A percentile compares a stretch with the other conserved stretches of the same genome.
Conservation (phyloP, 352 stramenopile genomes). For the Thalassiosira ordinaria region DNA sequence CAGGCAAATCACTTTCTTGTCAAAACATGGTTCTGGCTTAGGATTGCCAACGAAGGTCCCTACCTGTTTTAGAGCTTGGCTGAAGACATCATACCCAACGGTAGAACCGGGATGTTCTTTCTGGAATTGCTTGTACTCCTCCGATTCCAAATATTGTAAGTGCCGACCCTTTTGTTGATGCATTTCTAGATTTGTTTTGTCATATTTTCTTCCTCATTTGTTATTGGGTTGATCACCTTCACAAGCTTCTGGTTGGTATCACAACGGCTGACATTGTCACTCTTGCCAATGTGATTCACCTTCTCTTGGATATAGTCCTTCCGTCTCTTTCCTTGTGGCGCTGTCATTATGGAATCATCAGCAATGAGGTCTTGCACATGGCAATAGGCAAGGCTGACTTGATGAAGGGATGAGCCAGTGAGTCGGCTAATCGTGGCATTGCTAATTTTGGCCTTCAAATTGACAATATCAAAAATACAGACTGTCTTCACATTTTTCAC, state of each 20-base stretch:
- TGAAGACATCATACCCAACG: not conserved
- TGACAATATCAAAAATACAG: not conserved
- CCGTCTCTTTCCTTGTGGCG: not conserved
- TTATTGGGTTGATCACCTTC: not conserved
- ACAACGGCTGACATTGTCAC: no score
- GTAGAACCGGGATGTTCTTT: not conserved
- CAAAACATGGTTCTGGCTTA: no score
- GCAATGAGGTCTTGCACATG: not conserved
- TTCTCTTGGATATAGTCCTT: not conserved
- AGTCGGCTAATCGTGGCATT: not conserved
- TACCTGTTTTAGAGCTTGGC: not conserved
- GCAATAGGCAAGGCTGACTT: not conserved
- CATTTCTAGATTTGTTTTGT: not conserved
- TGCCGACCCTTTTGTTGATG: not conserved
- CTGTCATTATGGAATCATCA: not conserved
- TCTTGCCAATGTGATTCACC: not conserved
- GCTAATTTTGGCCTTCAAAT: not conserved
- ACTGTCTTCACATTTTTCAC: not conserved
- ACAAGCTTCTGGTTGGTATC: no score
- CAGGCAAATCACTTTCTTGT: no score
- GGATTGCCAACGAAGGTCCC: not conserved
- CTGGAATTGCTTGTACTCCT: not conserved
- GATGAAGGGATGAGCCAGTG: not conserved
- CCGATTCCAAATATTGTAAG: not conserved
- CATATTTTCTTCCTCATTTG: not conserved